Evolutionary conservation across 2,329 filamentous ascomycete genomes (phyloP).

Genomic region (Sarocladium oryzae): DNA sequence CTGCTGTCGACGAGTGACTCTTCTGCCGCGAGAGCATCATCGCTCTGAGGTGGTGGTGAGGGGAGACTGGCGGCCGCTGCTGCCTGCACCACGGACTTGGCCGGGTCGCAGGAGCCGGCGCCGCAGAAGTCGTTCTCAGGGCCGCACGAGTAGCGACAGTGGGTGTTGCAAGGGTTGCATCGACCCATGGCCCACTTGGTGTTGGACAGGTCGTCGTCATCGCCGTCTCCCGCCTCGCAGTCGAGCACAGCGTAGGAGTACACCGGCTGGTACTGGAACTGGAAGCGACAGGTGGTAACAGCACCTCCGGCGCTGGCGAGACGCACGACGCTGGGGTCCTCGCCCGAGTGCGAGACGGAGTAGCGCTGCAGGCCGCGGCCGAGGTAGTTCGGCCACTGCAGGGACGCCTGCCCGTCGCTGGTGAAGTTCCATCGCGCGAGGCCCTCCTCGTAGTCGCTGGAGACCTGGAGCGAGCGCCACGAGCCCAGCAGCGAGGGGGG

Average conservation of each 20-base stretch:
- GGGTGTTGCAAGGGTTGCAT: constrained; percentile 8
- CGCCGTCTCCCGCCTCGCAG: neutral
- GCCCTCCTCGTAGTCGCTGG: constrained; percentile 11
- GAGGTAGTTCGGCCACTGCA: constrained; percentile 13
- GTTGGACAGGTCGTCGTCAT: neutral
- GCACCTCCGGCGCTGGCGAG: constrained; percentile 10
- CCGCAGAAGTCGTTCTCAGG: constrained; percentile 10
- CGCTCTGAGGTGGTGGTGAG: too few relatives aligned
- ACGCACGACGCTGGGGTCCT: constrained; percentile 10
- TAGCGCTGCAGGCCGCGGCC: constrained; percentile 11
- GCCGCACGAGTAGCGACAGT: constrained; percentile 11
- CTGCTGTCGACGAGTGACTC: too few relatives aligned
- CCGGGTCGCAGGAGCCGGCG: constrained; percentile 4
- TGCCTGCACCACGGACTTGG: neutral
- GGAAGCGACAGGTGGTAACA: constrained; percentile 11
- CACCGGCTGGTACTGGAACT: constrained; percentile 11
- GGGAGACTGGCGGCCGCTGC: too few relatives aligned
- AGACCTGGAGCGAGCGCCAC: constrained; percentile 13
- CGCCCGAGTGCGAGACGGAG: constrained; percentile 11
- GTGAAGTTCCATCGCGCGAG: constrained; percentile 13
- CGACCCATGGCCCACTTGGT: constrained; percentile 11
- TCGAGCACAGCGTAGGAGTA: constrained; percentile 12
- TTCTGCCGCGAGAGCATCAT: too few relatives aligned
- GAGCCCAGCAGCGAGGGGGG: neutral
- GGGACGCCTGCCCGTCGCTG: constrained; percentile 10